Percentiles rank a stretch among this genome's conserved stretches.
phyloP scores from a whole-genome alignment of 352 stramenopile genomes.

The Phytophthora constricta region DNA sequence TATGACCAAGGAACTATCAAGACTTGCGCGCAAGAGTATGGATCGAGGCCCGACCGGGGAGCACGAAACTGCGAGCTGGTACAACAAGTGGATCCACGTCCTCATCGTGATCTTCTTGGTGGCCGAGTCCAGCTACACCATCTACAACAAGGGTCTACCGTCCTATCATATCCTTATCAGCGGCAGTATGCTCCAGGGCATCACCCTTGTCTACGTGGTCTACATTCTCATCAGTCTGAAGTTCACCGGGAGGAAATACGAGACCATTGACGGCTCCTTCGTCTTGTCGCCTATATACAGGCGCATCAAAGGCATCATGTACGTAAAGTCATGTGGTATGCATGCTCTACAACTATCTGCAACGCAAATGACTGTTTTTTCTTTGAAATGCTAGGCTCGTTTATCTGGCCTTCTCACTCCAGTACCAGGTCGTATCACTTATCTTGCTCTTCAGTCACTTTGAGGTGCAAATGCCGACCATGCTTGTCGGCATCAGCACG shows the following conservation, averaged over 20 bases:
- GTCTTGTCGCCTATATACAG: constrained; percentile 64
- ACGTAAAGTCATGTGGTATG: constrained; percentile 8
- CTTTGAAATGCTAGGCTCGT: constrained; percentile 37
- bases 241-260: constrained; percentile 54
- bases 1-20: constrained; percentile 52
- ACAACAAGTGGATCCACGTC: constrained; percentile 45
- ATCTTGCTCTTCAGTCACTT: constrained; percentile 50
- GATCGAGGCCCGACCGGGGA: constrained; percentile 43
- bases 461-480: constrained; percentile 35
- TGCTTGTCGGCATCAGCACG: constrained; percentile 44
- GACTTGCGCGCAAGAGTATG: constrained; percentile 49
- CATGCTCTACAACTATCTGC: not conserved
- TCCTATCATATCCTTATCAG: constrained; percentile 51
- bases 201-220: constrained; percentile 49
- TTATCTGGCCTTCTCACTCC: constrained; percentile 52
- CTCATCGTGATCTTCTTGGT: constrained; percentile 47
- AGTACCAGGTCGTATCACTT: constrained; percentile 55
- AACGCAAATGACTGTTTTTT: constrained; percentile 3
- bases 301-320: constrained; percentile 71
- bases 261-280: constrained; percentile 47
- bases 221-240: constrained; percentile 53
- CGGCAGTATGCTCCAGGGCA: constrained; percentile 49
- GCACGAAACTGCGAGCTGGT: constrained; percentile 25
- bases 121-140: constrained; percentile 41
- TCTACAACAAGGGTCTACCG: constrained; percentile 48